phyloP scores from a whole-genome alignment of 441 rosid species.

The Gossypium davidsonii region DNA sequence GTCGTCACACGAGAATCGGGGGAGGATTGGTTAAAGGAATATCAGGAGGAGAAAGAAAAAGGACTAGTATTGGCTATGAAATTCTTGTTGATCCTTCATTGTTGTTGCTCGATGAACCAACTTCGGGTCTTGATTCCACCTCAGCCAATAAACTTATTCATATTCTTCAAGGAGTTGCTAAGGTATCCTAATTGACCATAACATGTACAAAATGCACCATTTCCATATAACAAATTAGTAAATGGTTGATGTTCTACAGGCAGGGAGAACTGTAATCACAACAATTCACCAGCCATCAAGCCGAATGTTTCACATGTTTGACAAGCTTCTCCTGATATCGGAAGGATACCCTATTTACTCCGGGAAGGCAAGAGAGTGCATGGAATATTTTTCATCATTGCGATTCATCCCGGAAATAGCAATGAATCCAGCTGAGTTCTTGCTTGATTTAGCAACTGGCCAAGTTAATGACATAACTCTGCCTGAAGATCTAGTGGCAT shows the following conservation, averaged over 20 bases:
- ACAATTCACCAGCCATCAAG: slow-evolving; percentile 96
- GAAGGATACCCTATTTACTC: slow-evolving; percentile 81
- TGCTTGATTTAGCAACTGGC: slow-evolving; percentile 90
- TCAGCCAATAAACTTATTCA: slow-evolving; percentile 81
- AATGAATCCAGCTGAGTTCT: slow-evolving; percentile 97
- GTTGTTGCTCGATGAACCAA: slow-evolving; percentile 87
- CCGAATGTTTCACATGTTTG: slow-evolving; percentile 89
- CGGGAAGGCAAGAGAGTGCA: slow-evolving; percentile 70
- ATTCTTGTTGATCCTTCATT: slow-evolving; percentile 93
- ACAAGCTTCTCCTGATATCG: slow-evolving; percentile 77
- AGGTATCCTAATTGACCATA: slow-evolving; percentile 33
- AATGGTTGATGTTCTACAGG: slow-evolving; percentile 37
- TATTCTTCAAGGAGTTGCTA: slow-evolving; percentile 74
- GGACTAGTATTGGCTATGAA: slow-evolving; percentile 86
- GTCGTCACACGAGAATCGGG: slow-evolving; percentile 75
- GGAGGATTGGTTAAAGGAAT: slow-evolving; percentile 83
- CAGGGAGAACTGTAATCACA: slow-evolving; percentile 78
- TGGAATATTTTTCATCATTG: slow-evolving; percentile 73
- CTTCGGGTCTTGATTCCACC: slow-evolving; percentile 92
- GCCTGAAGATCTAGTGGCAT: slow-evolving; percentile 53
- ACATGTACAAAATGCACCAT: background rate
- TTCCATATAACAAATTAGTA: background rate
- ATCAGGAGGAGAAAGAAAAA: slow-evolving; percentile 97
- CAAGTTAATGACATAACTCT: slow-evolving; percentile 67
- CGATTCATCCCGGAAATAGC: slow-evolving; percentile 77